These are phyloP conservation scores for Verbena officinalis DNA, from an alignment of 257 asterid genomes.

Conservation along the genomic window DNA sequence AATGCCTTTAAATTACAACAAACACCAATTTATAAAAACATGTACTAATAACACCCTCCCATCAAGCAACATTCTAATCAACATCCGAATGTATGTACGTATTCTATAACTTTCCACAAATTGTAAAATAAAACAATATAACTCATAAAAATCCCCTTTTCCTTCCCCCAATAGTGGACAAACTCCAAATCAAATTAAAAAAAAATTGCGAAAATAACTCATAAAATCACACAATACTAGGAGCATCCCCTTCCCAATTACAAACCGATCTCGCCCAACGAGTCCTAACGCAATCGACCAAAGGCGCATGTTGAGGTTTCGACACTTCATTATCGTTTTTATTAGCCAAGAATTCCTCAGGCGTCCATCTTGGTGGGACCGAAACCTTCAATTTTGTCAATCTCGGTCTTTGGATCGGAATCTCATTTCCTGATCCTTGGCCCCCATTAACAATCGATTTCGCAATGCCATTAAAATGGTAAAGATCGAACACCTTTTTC, in stretches of 20 bases:
- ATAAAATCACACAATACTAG: conserved; percentile 77
- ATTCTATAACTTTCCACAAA: conserved; percentile 8
- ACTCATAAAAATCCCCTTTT: not conserved
- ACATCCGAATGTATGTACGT: conserved; percentile 8
- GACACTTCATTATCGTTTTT: conserved; percentile 51
- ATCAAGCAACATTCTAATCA: not conserved
- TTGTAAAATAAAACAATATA: not conserved
- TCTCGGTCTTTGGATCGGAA: conserved; percentile 79
- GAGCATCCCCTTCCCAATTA: conserved; percentile 94
- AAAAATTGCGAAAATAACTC: not conserved
- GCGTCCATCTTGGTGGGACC: conserved; percentile 98
- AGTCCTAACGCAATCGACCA: conserved; percentile 90
- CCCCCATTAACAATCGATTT: conserved; percentile 65
- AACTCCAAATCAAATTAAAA: conserved; percentile 9
- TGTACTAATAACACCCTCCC: conserved; percentile 3
- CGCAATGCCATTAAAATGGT: conserved; percentile 95
- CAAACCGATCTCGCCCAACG: conserved; percentile 92
- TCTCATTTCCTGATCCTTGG: conserved; percentile 50
- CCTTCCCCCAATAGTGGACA: conserved; percentile 15
- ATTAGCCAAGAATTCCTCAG: conserved; percentile 81
- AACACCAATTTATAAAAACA: conserved; percentile 21
- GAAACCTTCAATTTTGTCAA: conserved; percentile 80
- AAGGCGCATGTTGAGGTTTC: conserved; percentile 81
- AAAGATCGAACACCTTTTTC: conserved; percentile 81
- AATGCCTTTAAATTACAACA: conserved; percentile 16